Conservation (phyloP, 768 basidiomycete genomes). For the Boletus vermiculosoides region DNA sequence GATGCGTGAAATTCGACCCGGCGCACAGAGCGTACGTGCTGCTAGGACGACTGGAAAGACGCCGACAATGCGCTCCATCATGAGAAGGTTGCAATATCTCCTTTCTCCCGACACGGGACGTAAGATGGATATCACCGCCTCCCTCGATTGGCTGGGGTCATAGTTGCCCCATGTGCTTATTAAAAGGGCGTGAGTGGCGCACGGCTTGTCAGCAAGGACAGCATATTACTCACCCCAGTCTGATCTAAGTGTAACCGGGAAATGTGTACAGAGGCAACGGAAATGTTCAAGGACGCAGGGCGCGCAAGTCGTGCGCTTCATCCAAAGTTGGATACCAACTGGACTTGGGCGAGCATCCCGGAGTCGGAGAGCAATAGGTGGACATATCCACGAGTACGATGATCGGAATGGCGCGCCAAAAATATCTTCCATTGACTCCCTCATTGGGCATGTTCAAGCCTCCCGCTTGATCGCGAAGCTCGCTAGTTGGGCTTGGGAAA, state of each 20-base stretch:
- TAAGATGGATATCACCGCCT: not conserved
- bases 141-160: not conserved
- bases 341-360: not conserved
- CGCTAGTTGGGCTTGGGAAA: no score
- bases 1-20: not conserved
- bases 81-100: not conserved
- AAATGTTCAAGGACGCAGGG: not conserved
- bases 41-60: not conserved
- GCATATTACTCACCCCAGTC: not conserved
- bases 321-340: not conserved
- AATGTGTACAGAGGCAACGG: no score
- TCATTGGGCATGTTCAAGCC: not conserved
- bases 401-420: not conserved
- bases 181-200: not conserved
- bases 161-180: not conserved
- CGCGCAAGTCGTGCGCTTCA: not conserved
- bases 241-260: not conserved
- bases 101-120: not conserved
- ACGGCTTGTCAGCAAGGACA: not conserved
- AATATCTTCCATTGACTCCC: not conserved
- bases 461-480: not conserved
- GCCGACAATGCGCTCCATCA: not conserved
- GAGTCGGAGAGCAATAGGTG: not conserved
- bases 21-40: not conserved
- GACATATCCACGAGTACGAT: not conserved